Base-by-base conservation (phyloP, 768 basidiomycete genomes). In the Lactarius indigo region DNA sequence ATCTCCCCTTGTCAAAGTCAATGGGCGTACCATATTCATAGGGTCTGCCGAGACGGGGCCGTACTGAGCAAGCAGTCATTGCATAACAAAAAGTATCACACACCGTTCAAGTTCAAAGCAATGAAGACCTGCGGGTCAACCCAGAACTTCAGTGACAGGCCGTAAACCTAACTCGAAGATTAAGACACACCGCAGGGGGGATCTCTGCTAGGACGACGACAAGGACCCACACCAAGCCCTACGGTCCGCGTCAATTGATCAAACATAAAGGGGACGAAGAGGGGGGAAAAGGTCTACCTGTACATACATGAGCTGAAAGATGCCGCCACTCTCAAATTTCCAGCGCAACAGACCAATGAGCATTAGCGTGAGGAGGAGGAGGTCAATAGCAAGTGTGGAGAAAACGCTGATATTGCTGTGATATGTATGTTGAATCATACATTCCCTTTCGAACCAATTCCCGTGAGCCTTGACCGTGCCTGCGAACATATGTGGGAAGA, bases 291-390 rank as follows among this genome's bases (percentile, higher is more conserved):
- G 18, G 39, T 15, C 41, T 33, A 60, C 64, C 59, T 60, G 58
- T 23, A 39, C 26, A 31, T 28, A 61, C 52, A 66, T 31, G 44
- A 66, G 42, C 9, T 18, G 26, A 52, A 31, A 47, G 20, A 66
- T 18, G 8, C 28, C n/a, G 17, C 60, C 60, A 20, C 35, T 57
- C 33, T 30, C 26, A 1, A 33, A 35, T 12, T 37, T 50, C 58
- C 63, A 60, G n/a, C 66, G 62, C 31, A 68, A 26, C 30, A 56
- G 28, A 33, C 67, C 58, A 42, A 28, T 5, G n/a, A 64, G 15
- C 63, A 68, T 50, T 33, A 37, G 35, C 18, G 35, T 13, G 17
- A 63, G 35, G 26, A 63, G 52, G 8, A 63, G 12, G 9, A 56
- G 1, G 61, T 63, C 61, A 15, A 3, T 55, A 17, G 35, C 12